phyloP scores from a whole-genome alignment of 257 asterid genomes.

The Nicotiana noctiflora region DNA sequence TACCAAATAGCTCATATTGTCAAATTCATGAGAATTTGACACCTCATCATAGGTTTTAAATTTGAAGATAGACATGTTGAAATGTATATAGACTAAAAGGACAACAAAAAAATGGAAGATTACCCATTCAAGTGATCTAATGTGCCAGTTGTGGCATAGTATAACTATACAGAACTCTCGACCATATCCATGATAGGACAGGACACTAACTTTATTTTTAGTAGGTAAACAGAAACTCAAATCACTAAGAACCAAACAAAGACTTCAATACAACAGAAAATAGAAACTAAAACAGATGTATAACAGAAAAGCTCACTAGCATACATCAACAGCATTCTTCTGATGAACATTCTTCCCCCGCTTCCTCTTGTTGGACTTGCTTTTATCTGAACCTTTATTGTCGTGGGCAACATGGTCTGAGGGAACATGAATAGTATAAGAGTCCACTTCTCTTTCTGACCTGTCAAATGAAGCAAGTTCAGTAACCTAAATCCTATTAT shows the following conservation, averaged over 20 bases:
- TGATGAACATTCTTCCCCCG: slow-evolving; percentile 24
- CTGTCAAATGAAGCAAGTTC: slow-evolving; percentile 23
- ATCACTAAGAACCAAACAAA: not conserved
- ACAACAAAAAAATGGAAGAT: not conserved
- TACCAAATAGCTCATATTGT: too few species aligned
- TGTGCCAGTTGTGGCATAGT: not conserved
- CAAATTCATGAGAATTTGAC: too few species aligned
- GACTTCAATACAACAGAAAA: not conserved
- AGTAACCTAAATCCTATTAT: slow-evolving; percentile 5
- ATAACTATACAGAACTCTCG: not conserved
- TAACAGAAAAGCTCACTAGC: slow-evolving; percentile 7
- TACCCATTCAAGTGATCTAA: not conserved
- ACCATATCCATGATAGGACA: not conserved
- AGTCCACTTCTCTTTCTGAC: slow-evolving; percentile 24
- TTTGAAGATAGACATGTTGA: too few species aligned
- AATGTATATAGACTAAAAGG: too few species aligned
- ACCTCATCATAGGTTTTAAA: too few species aligned
- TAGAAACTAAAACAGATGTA: not conserved
- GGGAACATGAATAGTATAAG: slow-evolving; percentile 27
- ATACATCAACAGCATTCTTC: slow-evolving; percentile 47
- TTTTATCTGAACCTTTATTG: slow-evolving; percentile 18
- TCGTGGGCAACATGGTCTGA: slow-evolving; percentile 8
- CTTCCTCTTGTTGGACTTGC: slow-evolving; percentile 27
- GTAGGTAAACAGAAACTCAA: not conserved
- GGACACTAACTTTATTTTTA: not conserved